Evolutionary conservation across 2,329 filamentous ascomycete species (phyloP).

Genomic region (Diplocarpon rosae): DNA sequence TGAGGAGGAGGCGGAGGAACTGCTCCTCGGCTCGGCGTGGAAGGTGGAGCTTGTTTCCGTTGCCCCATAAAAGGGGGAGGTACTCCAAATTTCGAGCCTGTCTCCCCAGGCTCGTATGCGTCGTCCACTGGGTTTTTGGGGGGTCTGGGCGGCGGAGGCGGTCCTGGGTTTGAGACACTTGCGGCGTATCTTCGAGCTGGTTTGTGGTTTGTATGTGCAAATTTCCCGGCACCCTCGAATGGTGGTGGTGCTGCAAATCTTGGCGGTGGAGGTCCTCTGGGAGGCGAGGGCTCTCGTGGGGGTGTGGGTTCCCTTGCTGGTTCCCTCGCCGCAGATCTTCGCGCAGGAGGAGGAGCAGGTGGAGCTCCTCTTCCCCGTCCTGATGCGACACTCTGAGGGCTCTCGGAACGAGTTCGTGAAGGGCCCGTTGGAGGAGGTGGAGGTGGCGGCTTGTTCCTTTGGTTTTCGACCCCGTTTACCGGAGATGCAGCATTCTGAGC

Average conservation of each 20-base stretch:
- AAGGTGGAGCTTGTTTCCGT: conserved; percentile 55
- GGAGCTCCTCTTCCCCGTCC: conserved; percentile 31
- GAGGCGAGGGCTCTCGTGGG: conserved; percentile 61
- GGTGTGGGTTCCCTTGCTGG: conserved; percentile 40
- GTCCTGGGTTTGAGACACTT: conserved; percentile 43
- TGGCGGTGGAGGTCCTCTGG: conserved; percentile 45
- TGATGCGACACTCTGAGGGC: conserved; percentile 21
- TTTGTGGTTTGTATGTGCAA: conserved; percentile 45
- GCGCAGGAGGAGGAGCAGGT: conserved; percentile 49
- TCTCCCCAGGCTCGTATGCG: conserved; percentile 36
- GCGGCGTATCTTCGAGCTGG: conserved; percentile 35
- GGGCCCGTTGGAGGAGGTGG: conserved; percentile 42
- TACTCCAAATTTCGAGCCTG: conserved; percentile 54
- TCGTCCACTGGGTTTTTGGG: conserved; percentile 64
- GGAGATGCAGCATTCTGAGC: conserved; percentile 32
- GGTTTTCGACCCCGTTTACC: conserved; percentile 31
- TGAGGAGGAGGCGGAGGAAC: conserved; percentile 60
- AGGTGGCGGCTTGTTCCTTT: conserved; percentile 45
- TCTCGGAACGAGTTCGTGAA: conserved; percentile 25
- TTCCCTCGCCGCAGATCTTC: conserved; percentile 44
- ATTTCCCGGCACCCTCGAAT: conserved; percentile 81
- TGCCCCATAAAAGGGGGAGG: conserved; percentile 70
- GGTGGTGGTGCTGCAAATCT: conserved; percentile 80
- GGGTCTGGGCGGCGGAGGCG: conserved; percentile 57
- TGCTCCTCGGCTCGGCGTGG: conserved; percentile 59